A percentile compares a stretch with the other conserved stretches of the same genome.
Conservation (phyloP, 2,329 filamentous ascomycete species). For the Fusarium sp. region DNA sequence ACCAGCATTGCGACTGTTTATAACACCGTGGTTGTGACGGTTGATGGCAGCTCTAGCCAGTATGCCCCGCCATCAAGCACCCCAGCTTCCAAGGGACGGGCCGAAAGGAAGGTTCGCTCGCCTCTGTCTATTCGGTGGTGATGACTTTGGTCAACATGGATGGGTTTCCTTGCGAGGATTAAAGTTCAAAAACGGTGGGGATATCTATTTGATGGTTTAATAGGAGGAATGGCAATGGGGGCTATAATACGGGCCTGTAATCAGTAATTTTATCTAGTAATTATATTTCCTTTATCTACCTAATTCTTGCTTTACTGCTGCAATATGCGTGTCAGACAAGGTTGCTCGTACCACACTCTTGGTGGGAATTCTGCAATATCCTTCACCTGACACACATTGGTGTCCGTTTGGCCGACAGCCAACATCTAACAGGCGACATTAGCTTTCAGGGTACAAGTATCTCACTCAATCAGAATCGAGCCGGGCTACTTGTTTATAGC, state of each 20-base stretch:
- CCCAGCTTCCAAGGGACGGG: conserved; percentile 4
- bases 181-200: conserved; percentile 16
- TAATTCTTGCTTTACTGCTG: neutral
- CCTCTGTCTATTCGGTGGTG: conserved; percentile 33
- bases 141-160: neutral
- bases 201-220: conserved; percentile 3
- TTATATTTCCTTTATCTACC: conserved; percentile 18
- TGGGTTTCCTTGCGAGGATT: conserved; percentile 12
- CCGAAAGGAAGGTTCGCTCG: conserved; percentile 26
- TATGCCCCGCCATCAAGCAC: conserved; percentile 24
- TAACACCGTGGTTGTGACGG: conserved; percentile 54
- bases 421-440: too few species aligned
- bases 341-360: too few species aligned
- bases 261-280: conserved; percentile 31
- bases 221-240: neutral
- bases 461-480: too few species aligned
- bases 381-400: too few species aligned
- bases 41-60: conserved; percentile 18
- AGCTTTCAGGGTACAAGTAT: too few species aligned
- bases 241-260: conserved; percentile 25
- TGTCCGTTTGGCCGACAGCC: too few species aligned
- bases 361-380: too few species aligned
- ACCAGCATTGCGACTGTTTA: conserved; percentile 53
- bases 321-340: neutral
- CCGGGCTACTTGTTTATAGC: too few species aligned